A percentile compares a stretch with the other conserved stretches of the same genome.
Conservation (phyloP, 163 green algal genomes). For the Chlamydomonas reinhardtii region DNA sequence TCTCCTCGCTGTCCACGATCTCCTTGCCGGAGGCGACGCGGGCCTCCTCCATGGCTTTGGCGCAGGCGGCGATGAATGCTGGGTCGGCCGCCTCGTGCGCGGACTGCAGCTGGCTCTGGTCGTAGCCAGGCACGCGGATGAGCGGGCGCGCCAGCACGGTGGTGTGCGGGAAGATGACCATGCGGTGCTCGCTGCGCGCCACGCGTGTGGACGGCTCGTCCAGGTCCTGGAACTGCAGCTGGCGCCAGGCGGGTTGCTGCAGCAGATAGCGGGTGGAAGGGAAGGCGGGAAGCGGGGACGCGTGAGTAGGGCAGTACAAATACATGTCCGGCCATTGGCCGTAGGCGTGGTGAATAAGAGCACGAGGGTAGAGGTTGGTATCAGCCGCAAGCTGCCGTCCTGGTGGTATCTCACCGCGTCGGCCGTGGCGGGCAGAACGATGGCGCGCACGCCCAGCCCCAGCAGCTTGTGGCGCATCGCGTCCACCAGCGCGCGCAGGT, state of each 20-base stretch:
- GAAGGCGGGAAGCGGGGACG: not conserved
- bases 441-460: conserved; percentile 59
- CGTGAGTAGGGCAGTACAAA: not conserved
- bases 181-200: conserved; percentile 78
- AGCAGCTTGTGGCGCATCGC: conserved; percentile 54
- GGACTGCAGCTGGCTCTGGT: conserved; percentile 49
- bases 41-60: not conserved
- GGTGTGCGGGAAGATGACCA: conserved; percentile 92
- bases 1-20: conserved; percentile 2
- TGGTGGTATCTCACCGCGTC: conserved; percentile 73
- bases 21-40: not conserved
- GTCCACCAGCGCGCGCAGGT: conserved; percentile 72
- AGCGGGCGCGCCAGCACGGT: conserved; percentile 57
- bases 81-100: conserved; percentile 21
- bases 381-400: not conserved
- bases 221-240: conserved; percentile 51
- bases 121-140: conserved; percentile 37
- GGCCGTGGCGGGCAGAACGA: conserved; percentile 80
- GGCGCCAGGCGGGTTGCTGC: conserved; percentile 38
- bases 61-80: not conserved
- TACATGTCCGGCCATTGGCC: too few relatives aligned
- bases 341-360: too few relatives aligned
- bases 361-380: not conserved
- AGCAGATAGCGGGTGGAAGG: not conserved
- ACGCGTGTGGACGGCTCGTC: conserved; percentile 54